Percentiles rank a stretch among this genome's conserved stretches.
These are phyloP conservation scores for Leucogyrophana mollusca DNA, from an alignment of 768 basidiomycete species.

Conservation along the genomic window DNA sequence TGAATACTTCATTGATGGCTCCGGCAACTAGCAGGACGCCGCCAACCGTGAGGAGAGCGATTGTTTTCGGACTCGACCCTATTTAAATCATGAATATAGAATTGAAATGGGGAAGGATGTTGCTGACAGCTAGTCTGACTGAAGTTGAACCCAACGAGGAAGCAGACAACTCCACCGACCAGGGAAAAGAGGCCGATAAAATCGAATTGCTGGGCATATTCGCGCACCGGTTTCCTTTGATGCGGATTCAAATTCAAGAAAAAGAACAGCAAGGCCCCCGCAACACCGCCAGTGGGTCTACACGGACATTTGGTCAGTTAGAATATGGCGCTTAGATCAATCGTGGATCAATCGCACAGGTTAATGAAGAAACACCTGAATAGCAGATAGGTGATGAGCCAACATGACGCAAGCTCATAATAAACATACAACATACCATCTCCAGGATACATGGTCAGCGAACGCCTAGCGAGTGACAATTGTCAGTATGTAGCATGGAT, in stretches of 20 bases:
- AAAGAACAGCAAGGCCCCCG: constrained; percentile 59
- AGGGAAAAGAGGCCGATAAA: constrained; percentile 66
- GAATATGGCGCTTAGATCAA: background rate
- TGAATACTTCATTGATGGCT: constrained; percentile 58
- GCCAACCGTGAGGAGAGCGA: constrained; percentile 62
- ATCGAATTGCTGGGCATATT: constrained; percentile 70
- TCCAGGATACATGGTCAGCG: constrained; percentile 74
- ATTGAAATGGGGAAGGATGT: background rate
- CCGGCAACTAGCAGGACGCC: constrained; percentile 48
- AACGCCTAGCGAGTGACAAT: constrained; percentile 44
- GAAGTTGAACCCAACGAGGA: constrained; percentile 73
- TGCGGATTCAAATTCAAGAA: constrained; percentile 83
- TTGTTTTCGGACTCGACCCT: constrained; percentile 64
- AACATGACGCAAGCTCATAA: constrained; percentile 4
- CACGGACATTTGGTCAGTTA: constrained; percentile 1
- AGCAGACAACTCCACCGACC: constrained; percentile 60
- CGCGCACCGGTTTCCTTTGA: constrained; percentile 49
- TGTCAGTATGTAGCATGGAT: no score
- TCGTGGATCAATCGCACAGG: constrained; percentile 43
- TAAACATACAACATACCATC: no score
- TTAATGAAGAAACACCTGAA: constrained; percentile 76
- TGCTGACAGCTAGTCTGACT: constrained; percentile 65
- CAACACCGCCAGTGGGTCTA: constrained; percentile 76
- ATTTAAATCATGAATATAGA: background rate
- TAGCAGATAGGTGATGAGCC: constrained; percentile 2